Conservation (phyloP, 768 basidiomycete genomes). For the Xerocomus brunneocitrinus region DNA sequence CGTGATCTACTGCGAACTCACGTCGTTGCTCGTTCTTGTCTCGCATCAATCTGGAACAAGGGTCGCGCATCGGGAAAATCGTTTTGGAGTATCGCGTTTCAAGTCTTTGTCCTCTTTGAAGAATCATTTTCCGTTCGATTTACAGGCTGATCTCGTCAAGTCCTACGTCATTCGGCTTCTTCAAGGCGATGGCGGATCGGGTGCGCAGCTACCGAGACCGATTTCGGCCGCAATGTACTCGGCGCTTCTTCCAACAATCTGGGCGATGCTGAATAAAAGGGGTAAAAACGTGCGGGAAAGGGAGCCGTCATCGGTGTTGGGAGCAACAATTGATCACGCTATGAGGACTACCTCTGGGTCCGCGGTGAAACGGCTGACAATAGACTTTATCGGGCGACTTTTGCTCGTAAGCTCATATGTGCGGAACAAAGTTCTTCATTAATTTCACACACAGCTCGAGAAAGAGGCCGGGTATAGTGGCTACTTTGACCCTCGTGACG, state of each 20-base stretch:
- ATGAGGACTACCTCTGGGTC: conserved; percentile 54
- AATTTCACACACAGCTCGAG: conserved; percentile 46
- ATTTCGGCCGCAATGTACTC: conserved; percentile 57
- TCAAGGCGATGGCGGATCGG: conserved; percentile 41
- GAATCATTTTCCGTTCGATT: conserved; percentile 19
- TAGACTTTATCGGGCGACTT: conserved; percentile 72
- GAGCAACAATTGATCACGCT: conserved; percentile 64
- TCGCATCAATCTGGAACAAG: conserved; percentile 14
- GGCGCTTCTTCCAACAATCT: conserved; percentile 71
- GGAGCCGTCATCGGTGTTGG: conserved; percentile 33
- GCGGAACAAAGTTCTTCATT: neutral
- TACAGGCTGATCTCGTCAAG: conserved; percentile 50
- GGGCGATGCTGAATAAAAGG: conserved; percentile 61
- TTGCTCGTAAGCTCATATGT: conserved; percentile 48
- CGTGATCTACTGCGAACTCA: conserved; percentile 73
- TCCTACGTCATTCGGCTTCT: conserved; percentile 60
- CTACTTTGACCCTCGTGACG: conserved; percentile 36
- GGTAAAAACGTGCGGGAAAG: conserved; percentile 19
- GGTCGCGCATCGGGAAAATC: conserved; percentile 6
- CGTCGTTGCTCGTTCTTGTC: conserved; percentile 54
- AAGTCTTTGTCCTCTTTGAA: conserved; percentile 19
- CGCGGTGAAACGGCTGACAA: conserved; percentile 57
- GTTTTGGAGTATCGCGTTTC: conserved; percentile 4
- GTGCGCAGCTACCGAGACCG: conserved; percentile 43
- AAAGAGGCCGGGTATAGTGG: conserved; percentile 52